Base-by-base conservation (phyloP, 108 stramenopile genomes). In the Chaetoceros tenuissimus region DNA sequence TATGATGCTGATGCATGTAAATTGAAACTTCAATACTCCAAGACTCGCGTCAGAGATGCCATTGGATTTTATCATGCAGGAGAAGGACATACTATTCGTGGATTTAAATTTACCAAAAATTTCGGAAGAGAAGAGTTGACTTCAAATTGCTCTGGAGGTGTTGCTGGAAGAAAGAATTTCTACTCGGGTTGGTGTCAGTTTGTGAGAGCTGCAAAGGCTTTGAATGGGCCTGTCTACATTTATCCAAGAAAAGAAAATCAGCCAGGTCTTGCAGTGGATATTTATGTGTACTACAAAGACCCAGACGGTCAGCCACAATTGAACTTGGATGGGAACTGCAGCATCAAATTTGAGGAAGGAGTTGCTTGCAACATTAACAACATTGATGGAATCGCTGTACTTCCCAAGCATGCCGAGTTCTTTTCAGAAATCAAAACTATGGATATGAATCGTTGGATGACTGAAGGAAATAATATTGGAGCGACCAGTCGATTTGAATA, bases 111-210 rank as follows among this genome's bases (percentile, higher is more conserved):
- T 51, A 16, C 8, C 49, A 16, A 16, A 20, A 7, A 10, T 22
- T 21, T 21, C 49, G 24, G n/a, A n/a, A n/a, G n/a, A n/a, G 46
- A 5, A 8, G 69, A 54, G 17, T 53, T 70, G 56, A 70, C 64
- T 53, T 53, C 53, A 21, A 62, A 62, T 45, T 61, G 59, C 40
- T 23, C 49, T 19, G 62, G 40, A 3, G 69, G 69, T 5, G 57
- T 55, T 18, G 46, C 47, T 27, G 69, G 69, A n/a, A 60, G 60
- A 16, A 64, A 59, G 57, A 70, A 70, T 29, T 70, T 64, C 55
- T 56, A 49, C 29, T 57, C 54, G 34, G 69, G 69, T 3, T 60
- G 59, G 60, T 63, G 62, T 31, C 69, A 70, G 25, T 70, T 70
- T 24, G 57, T 70, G 22, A 44, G 60, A 53, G 56, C 45, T 43